These are phyloP conservation scores for Euphorbia corollata DNA, from an alignment of 441 rosid species.

Conservation along the genomic window DNA sequence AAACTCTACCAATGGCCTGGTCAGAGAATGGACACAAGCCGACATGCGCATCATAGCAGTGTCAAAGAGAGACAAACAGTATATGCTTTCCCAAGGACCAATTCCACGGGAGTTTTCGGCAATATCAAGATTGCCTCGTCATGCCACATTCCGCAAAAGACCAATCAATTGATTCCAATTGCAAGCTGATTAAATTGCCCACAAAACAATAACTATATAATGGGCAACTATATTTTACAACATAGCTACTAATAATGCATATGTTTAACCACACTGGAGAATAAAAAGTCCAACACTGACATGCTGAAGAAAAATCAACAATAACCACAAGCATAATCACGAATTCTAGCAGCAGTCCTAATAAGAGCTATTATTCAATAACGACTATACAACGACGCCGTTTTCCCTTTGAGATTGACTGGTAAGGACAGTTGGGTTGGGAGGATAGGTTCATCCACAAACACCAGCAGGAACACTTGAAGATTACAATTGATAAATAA, in stretches of 20 bases:
- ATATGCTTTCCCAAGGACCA: too few species aligned
- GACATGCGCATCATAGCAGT: too few species aligned
- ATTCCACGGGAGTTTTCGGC: too few species aligned
- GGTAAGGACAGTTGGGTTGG: not conserved
- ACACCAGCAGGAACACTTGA: constrained; percentile 14
- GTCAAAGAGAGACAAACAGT: too few species aligned
- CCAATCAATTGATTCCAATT: too few species aligned
- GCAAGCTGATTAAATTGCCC: not conserved
- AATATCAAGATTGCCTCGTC: too few species aligned
- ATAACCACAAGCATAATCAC: not conserved
- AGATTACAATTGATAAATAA: constrained; percentile 27
- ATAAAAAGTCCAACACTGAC: not conserved
- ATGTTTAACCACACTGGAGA: not conserved
- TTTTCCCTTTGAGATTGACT: constrained; percentile 6
- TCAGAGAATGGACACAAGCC: too few species aligned
- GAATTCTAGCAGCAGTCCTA: not conserved
- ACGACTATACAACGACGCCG: constrained; percentile 25
- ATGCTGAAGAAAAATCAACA: not conserved
- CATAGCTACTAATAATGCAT: not conserved
- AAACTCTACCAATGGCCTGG: too few species aligned
- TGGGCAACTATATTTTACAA: not conserved
- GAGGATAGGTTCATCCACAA: constrained; percentile 10
- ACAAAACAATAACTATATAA: not conserved
- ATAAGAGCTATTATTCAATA: constrained; percentile 6
- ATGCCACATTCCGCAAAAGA: too few species aligned